These are phyloP conservation scores for Coniochaeta sp. DNA, from an alignment of 2,329 filamentous ascomycete species.

Conservation along the genomic window DNA sequence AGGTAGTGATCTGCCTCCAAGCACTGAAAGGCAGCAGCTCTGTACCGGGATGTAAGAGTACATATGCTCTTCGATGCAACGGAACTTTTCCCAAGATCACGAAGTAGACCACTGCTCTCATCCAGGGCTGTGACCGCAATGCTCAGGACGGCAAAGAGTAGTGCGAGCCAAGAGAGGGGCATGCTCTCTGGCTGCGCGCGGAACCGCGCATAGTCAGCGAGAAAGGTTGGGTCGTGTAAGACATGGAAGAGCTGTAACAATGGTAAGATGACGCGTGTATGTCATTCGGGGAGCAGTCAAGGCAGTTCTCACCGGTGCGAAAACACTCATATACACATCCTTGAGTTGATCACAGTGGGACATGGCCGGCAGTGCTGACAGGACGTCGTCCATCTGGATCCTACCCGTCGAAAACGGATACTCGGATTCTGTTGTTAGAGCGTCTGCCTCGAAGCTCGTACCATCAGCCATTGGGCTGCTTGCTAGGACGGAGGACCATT, in stretches of 20 bases:
- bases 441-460: not conserved
- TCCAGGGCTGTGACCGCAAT: not conserved
- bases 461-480: not conserved
- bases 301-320: not conserved
- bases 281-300: not conserved
- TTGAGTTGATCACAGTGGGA: constrained; percentile 1
- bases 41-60: not conserved
- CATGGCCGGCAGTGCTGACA: not conserved
- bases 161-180: constrained; percentile 1
- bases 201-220: not conserved
- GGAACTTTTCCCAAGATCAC: not conserved
- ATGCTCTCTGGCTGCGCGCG: not conserved
- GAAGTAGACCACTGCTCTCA: not conserved
- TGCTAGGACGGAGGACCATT: not conserved
- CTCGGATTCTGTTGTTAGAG: not conserved
- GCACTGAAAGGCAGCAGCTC: not conserved
- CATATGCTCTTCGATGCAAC: not conserved
- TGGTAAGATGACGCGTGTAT: not conserved
- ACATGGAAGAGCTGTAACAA: not conserved
- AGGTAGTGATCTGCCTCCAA: not conserved
- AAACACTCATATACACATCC: not conserved
- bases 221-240: not conserved
- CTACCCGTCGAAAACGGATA: not conserved
- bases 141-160: constrained; percentile 1
- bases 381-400: not conserved